Base-by-base conservation (phyloP, 768 basidiomycete genomes). In the Leccinum variicolor region DNA sequence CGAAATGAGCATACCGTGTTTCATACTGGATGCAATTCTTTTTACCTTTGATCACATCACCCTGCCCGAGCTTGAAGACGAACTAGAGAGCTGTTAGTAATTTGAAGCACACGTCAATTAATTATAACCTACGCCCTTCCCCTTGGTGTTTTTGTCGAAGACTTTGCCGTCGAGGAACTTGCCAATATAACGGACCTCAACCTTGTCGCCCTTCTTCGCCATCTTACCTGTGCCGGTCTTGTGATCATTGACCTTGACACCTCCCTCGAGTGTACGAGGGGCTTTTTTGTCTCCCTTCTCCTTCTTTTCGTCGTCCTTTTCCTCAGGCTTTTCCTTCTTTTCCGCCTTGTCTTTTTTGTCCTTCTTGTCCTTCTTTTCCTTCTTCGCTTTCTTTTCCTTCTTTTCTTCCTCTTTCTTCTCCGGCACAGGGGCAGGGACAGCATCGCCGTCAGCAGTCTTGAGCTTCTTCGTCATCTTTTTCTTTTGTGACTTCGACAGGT, bases 161-260 rank as follows among this genome's bases (percentile, higher is more conserved):
- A 85, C 62, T 64, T 84, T 87, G 64, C 89, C 90, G 59, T 86
- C 84, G 52, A 76, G 72, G 45, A 97, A 79, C 77, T 94, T 96
- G 63, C 96, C 96, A 64, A 98, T 87, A 74, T 98, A 98, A 56
- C 96, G 80, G 88, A 98, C 91, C 54, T 77, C 78, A 50, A 97
- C 81, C 45, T 77, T 86, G 74, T 88, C 85, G 15, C 95, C 95
- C 55, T 85, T 83, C 79, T 95, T 97, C 17, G 91, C 94, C 66
- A 80, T 78, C 36, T 90, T 84, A n/a, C 96, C 96, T 1, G 82
- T 83, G 47, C 96, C 96, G 49, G 83, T 67, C 69, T 87, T 94
- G 61, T 78, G 71, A 71, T 98, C 96, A 62, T 81, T 74, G 62
- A 92, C 76, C 72, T 89, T 84, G 54, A 98, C 74, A 14, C 94